phyloP scores from a whole-genome alignment of 345 rosid genomes.

The Citrus mangshanensis region DNA sequence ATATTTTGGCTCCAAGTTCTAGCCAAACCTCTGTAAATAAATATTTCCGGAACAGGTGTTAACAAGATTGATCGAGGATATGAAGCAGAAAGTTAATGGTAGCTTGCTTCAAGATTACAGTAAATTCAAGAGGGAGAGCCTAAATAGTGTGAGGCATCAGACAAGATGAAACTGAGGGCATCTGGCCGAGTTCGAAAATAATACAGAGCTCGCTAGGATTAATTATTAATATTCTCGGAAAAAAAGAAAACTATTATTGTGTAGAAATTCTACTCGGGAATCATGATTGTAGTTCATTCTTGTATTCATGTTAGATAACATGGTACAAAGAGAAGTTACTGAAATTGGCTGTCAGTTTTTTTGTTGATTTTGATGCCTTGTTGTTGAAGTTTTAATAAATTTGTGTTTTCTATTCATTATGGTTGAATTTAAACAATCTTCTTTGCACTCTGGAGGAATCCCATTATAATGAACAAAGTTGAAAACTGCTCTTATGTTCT shows the following conservation, averaged over 20 bases:
- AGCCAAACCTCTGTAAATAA: not conserved
- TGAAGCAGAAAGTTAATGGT: conserved; percentile 75
- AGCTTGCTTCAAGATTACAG: conserved; percentile 82
- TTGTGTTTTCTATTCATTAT: no score
- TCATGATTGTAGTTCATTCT: no score
- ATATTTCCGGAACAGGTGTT: conserved; percentile 42
- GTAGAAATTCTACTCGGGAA: not conserved
- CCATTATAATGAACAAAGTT: not conserved
- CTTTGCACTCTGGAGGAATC: not conserved
- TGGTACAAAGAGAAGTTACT: not conserved
- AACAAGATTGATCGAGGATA: conserved; percentile 61
- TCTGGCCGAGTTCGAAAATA: not conserved
- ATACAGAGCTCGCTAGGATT: not conserved
- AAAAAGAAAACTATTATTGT: not conserved
- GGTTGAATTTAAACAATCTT: not conserved
- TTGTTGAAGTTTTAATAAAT: not conserved
- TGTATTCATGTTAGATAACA: not conserved
- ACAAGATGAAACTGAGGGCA: not conserved
- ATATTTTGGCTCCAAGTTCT: not conserved
- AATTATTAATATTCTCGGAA: not conserved
- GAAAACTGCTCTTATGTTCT: not conserved
- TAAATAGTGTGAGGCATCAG: not conserved
- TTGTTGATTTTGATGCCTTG: not conserved
- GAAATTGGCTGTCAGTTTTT: not conserved
- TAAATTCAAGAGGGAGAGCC: conserved; percentile 53